A percentile compares a stretch with the other conserved stretches of the same genome.
phyloP scores from a whole-genome alignment of 2,329 filamentous ascomycete species.

The Beauveria brongniartii region DNA sequence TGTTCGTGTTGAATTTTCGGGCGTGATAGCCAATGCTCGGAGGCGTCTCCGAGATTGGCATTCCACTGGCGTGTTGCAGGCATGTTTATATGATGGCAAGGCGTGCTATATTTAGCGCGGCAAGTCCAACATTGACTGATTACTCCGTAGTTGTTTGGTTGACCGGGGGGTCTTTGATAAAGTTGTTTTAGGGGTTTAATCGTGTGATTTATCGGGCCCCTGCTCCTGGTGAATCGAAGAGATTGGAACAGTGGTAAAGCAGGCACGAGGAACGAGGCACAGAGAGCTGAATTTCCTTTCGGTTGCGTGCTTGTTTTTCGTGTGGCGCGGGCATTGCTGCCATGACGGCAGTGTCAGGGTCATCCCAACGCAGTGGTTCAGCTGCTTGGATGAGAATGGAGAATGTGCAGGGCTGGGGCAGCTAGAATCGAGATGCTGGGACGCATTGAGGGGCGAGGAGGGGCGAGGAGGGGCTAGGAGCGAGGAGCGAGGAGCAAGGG shows the following conservation, averaged over 20 bases:
- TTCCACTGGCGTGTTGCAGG: neutral
- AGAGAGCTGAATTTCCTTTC: no score
- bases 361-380: neutral
- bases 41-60: neutral
- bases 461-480: neutral
- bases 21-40: neutral
- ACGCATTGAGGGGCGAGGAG: neutral
- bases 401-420: neutral
- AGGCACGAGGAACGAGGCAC: no score
- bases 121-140: neutral
- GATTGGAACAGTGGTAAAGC: no score
- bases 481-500: neutral
- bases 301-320: neutral
- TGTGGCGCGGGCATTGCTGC: neutral
- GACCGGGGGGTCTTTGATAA: neutral
- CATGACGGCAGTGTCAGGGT: neutral
- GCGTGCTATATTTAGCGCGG: neutral
- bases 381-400: neutral
- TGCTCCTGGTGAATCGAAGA: no score
- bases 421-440: conserved; percentile 5
- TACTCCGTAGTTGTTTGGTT: neutral
- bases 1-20: neutral
- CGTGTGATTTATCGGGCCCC: no score
- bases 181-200: no score
- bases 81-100: neutral